Evolutionary conservation across 768 basidiomycete genomes (phyloP), one percentile per base, ranked within the genome.

Genomic region (Trametes coccinea): DNA sequence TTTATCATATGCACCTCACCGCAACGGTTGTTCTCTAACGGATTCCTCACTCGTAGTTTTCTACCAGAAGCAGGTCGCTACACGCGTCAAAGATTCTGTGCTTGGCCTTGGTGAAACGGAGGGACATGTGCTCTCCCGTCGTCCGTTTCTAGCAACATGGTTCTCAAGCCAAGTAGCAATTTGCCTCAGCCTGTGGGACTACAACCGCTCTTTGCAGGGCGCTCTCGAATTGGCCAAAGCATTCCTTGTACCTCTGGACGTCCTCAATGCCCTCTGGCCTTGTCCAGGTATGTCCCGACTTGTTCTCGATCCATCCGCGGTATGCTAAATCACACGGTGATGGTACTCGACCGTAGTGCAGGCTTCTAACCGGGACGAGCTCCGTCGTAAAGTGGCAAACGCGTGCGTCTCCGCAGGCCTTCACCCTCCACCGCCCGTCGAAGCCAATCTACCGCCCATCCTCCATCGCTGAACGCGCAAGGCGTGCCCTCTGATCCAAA

Each of bases 101-200:
- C 77, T 80, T 50, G 79, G 82, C 53, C 72, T 87, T 14, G 77
- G 76, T n/a, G 77, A 80, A 39, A 73, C 76, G 3, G 78, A 82
- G 39, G 84, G 80, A 0, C 78, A 87, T 61, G 74, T 84, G 66
- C 76, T 92, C 33, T 82, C 85, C 17, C 79, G 89, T 30, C 82
- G 88, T 0, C 90, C 90, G 0, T 90, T 83, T 72, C 83, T 87
- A 66, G 82, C 85, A 56, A 79, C 80, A 47, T 92, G 90, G 90
- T 66, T 70, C 56, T 57, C 65, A 40, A 69, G 59, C 52, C 70
- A 69, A 60, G 65, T 70, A 41, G 57, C 66, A 11, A 61, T 67
- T 64, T 88, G 88, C 66, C 74, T 92, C 39, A 75, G 82, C 2
- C 69, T 92, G 17, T 92, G 87, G 86, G 80, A 80, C 53, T 79